Conservation (phyloP, 2,329 filamentous ascomycete species). For the Fusarium dlaminii region DNA sequence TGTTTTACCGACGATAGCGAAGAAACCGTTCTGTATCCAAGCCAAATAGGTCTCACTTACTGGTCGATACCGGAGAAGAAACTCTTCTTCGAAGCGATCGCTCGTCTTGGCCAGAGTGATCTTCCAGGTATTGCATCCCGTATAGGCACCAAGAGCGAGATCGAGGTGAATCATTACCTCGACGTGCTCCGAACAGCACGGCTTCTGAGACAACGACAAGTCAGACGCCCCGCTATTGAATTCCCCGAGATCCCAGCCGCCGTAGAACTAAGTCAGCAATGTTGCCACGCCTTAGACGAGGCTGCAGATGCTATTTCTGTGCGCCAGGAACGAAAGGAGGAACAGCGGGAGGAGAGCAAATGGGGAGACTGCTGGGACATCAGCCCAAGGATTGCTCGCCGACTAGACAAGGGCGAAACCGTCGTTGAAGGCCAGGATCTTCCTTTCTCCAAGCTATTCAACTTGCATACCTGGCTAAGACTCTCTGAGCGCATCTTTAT, state of each 20-base stretch:
- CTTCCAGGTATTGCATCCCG: conserved; percentile 68
- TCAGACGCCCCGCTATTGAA: conserved; percentile 48
- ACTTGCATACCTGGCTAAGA: conserved; percentile 67
- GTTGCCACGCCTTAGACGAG: conserved; percentile 71
- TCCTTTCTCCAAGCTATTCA: conserved; percentile 66
- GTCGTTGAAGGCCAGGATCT: conserved; percentile 43
- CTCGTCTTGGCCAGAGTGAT: conserved; percentile 71
- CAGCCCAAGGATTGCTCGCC: conserved; percentile 50
- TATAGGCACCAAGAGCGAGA: conserved; percentile 75
- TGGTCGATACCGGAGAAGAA: conserved; percentile 81
- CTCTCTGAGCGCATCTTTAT: conserved; percentile 78
- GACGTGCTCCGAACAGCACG: conserved; percentile 65
- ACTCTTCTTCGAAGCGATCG: conserved; percentile 72
- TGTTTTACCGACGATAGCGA: conserved; percentile 45
- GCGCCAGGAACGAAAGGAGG: conserved; percentile 71
- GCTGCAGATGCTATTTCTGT: conserved; percentile 73
- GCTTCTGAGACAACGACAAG: conserved; percentile 52
- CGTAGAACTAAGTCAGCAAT: conserved; percentile 73
- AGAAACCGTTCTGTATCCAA: conserved; percentile 45
- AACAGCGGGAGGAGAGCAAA: conserved; percentile 64
- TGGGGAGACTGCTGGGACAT: conserved; percentile 77
- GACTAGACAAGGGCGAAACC: conserved; percentile 40
- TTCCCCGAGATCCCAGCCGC: conserved; percentile 75
- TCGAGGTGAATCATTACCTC: conserved; percentile 79
- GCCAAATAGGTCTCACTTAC: conserved; percentile 72